These are phyloP conservation scores for Lotmaria passim DNA, from an alignment of 208 protist genomes.

Conservation along the genomic window DNA sequence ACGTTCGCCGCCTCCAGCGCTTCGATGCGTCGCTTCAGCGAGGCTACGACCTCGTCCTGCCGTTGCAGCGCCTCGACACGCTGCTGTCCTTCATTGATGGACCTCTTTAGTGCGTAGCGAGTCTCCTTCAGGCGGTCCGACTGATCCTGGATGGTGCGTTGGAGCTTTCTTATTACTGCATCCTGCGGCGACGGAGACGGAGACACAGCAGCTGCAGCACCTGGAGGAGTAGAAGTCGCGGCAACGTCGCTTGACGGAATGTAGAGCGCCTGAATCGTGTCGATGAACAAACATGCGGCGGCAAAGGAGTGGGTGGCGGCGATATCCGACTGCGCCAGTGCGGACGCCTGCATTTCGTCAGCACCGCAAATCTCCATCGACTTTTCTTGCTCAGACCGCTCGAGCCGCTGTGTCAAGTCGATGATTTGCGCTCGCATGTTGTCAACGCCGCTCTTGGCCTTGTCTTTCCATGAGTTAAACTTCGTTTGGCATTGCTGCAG, in stretches of 20 bases:
- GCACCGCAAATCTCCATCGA: background rate
- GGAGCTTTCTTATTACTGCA: background rate
- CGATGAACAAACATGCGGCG: conserved; percentile 19
- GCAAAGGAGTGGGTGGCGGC: conserved; percentile 22
- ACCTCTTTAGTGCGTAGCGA: conserved; percentile 31
- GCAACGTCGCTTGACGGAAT: background rate
- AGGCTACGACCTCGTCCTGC: conserved; percentile 48
- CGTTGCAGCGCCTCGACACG: conserved; percentile 39
- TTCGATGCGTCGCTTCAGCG: conserved; percentile 50
- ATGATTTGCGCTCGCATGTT: conserved; percentile 67
- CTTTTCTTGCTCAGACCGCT: conserved; percentile 26
- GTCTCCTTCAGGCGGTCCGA: conserved; percentile 55
- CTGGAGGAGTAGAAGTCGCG: background rate
- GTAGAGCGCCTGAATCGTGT: background rate
- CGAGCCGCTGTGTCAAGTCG: conserved; percentile 50
- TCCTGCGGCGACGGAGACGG: background rate
- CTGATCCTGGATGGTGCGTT: conserved; percentile 29
- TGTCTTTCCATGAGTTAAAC: conserved; percentile 74
- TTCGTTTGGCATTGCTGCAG: conserved; percentile 62
- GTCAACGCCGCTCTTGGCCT: conserved; percentile 78
- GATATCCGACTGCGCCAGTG: too few species aligned
- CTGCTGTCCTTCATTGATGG: conserved; percentile 40
- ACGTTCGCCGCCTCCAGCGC: conserved; percentile 29
- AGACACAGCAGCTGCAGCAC: background rate
- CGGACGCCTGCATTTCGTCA: too few species aligned